Base-by-base conservation (phyloP, 1,284 basidiomycete genomes). In the Moesziomyces sp. region DNA sequence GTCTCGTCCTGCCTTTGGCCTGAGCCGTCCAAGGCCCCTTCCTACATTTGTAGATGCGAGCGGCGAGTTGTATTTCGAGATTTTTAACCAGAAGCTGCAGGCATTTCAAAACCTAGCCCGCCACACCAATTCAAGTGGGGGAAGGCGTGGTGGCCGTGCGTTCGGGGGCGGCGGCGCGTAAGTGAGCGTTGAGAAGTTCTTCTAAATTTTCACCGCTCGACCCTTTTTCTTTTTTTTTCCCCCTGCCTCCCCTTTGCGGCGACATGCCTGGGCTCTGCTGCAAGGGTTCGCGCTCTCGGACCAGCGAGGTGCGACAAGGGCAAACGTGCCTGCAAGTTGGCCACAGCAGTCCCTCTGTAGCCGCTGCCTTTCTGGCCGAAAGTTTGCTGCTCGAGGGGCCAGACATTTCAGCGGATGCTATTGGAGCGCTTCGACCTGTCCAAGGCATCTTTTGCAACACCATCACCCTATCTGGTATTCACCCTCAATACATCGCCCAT, bases 381-480 rank as follows among this genome's bases (percentile, higher is more conserved):
- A 38, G 35, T 18, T 16, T 11, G 35, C 35, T 38, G 35, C 21
- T 21, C 21, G 16, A 14, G 11, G 10, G 10, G 33, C 33, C 33
- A 35, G 16, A 16, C 35, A 5, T 38, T 18, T 9, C 13, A 14
- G 16, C 14, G 35, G 14, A 11, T 35, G 33, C 33, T 14, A 35
- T 35, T 35, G 33, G 14, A 35, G 13, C 35, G 35, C 35, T 38
- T 53, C 40, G 42, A 35, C 47, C 16, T 21, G 8, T 10, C 4
- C 3, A 28, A 3, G 11, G 3, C 21, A 35, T 23, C 30, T 51
- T 26, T 42, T 26, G 47, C 33, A 24, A 48, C 35, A 48, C 60
- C 66, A 69, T 69, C 56, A 69, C 66, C 65, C 43, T 49, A 46
- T 43, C 46, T 40, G 66, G 66, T 63, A 69, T 63, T 60, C 62